These are phyloP conservation scores for Nephelium lappaceum DNA, from an alignment of 345 rosid genomes.

Conservation along the genomic window DNA sequence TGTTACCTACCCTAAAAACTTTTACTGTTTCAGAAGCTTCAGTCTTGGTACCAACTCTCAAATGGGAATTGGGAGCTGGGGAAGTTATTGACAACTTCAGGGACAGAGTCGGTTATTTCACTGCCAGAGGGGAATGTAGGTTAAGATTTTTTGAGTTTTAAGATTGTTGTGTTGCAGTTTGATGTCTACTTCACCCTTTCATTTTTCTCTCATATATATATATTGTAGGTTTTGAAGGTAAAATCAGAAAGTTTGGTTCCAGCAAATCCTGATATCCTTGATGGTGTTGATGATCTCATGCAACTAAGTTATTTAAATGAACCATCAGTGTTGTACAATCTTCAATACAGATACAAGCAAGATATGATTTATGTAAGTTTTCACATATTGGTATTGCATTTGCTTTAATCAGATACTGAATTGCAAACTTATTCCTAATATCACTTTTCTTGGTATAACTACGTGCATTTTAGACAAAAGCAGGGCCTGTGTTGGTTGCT, in stretches of 20 bases:
- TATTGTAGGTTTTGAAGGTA: constrained; percentile 62
- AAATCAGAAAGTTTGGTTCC: constrained; percentile 72
- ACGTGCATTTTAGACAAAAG: constrained; percentile 74
- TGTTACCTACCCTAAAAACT: constrained; percentile 17
- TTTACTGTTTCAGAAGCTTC: constrained; percentile 67
- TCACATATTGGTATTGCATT: constrained; percentile 15
- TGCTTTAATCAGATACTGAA: constrained; percentile 18
- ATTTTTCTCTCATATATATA: constrained; percentile 16
- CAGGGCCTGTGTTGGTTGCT: constrained; percentile 97
- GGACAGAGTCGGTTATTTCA: constrained; percentile 65
- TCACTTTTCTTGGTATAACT: constrained; percentile 17
- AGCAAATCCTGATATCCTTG: constrained; percentile 98
- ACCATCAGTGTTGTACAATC: constrained; percentile 93
- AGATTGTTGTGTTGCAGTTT: constrained; percentile 19
- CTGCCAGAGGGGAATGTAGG: constrained; percentile 84
- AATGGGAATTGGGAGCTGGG: constrained; percentile 90
- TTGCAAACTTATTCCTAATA: constrained; percentile 13
- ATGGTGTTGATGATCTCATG: constrained; percentile 98
- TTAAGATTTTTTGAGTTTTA: constrained; percentile 17
- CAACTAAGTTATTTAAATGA: constrained; percentile 97
- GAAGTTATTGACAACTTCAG: constrained; percentile 68
- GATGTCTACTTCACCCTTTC: constrained; percentile 15
- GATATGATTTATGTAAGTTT: constrained; percentile 93
- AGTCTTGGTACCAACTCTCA: constrained; percentile 85
- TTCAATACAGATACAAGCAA: constrained; percentile 81